Conservation (phyloP, 2,329 filamentous ascomycete species). For the Akanthomyces muscarius region DNA sequence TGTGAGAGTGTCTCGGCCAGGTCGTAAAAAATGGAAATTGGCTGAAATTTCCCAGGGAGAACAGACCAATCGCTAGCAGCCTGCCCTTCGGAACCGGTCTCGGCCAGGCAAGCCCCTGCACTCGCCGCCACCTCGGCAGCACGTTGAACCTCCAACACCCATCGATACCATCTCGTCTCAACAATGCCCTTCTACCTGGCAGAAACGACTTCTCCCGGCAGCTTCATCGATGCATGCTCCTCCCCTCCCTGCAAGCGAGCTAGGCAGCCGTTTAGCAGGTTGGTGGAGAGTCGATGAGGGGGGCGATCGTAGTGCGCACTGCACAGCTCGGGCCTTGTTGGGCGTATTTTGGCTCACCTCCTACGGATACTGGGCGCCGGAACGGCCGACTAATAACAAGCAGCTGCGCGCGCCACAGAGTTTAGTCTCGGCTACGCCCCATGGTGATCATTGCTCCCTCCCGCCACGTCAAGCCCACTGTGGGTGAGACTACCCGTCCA, state of each 20-base stretch:
- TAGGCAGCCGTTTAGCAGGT: neutral
- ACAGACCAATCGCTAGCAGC: neutral
- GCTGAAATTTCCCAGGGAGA: neutral
- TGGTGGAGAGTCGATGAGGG: conserved; percentile 6
- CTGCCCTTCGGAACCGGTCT: neutral
- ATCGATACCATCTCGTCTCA: neutral
- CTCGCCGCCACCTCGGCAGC: neutral
- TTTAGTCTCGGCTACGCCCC: neutral
- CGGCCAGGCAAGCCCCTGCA: too few species aligned
- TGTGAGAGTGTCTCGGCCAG: neutral
- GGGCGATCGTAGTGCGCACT: neutral
- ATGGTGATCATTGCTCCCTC: neutral
- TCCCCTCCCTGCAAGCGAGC: neutral
- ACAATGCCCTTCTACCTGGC: neutral
- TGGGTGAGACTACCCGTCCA: neutral
- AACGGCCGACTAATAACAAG: neutral
- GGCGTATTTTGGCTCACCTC: neutral
- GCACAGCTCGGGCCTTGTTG: neutral
- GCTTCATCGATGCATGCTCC: neutral
- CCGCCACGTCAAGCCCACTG: neutral
- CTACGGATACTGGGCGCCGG: neutral
- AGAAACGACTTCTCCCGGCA: neutral
- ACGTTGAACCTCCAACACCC: neutral
- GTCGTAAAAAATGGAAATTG: neutral
- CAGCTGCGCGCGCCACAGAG: neutral